Conservation (phyloP, 2,329 filamentous ascomycete genomes). For the Alternaria panax region DNA sequence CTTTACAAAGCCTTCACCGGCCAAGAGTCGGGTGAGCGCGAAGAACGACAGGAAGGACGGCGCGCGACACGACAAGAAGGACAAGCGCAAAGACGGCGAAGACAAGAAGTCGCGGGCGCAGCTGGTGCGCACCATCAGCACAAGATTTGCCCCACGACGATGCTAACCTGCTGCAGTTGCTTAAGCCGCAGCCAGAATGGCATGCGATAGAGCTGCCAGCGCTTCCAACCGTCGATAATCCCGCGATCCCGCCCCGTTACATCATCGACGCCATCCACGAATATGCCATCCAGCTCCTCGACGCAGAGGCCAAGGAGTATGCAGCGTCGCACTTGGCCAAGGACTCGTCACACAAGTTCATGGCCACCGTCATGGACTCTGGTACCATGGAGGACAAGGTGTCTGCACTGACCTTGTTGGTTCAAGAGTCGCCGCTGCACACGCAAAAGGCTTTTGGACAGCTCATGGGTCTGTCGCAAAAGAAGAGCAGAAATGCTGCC, state of each 20-base stretch:
- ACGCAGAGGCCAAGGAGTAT: slow-evolving; percentile 80
- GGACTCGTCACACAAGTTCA: slow-evolving; percentile 91
- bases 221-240: slow-evolving; percentile 57
- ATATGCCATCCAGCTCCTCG: slow-evolving; percentile 76
- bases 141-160: slow-evolving; percentile 1
- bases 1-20: slow-evolving; percentile 48
- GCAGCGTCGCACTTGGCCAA: slow-evolving; percentile 73
- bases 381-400: slow-evolving; percentile 97
- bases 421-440: slow-evolving; percentile 95
- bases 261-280: slow-evolving; percentile 67
- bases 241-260: slow-evolving; percentile 58
- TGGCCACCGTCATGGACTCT: slow-evolving; percentile 95
- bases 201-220: slow-evolving; percentile 65
- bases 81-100: slow-evolving; percentile 47
- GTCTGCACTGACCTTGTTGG: slow-evolving; percentile 89
- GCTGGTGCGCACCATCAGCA: slow-evolving; percentile 35
- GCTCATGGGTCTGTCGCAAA: slow-evolving; percentile 81
- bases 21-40: slow-evolving; percentile 40
- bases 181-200: slow-evolving; percentile 73
- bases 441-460: slow-evolving; percentile 89
- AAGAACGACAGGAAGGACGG: slow-evolving; percentile 30
- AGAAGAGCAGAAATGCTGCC: slow-evolving; percentile 91
- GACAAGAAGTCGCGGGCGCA: slow-evolving; percentile 34
- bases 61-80: slow-evolving; percentile 17
- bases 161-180: slow-evolving; percentile 54